Evolutionary conservation across 2,329 filamentous ascomycete species (phyloP), one percentile per base, ranked within the genome.

Genomic region (Monosporascus sp.): DNA sequence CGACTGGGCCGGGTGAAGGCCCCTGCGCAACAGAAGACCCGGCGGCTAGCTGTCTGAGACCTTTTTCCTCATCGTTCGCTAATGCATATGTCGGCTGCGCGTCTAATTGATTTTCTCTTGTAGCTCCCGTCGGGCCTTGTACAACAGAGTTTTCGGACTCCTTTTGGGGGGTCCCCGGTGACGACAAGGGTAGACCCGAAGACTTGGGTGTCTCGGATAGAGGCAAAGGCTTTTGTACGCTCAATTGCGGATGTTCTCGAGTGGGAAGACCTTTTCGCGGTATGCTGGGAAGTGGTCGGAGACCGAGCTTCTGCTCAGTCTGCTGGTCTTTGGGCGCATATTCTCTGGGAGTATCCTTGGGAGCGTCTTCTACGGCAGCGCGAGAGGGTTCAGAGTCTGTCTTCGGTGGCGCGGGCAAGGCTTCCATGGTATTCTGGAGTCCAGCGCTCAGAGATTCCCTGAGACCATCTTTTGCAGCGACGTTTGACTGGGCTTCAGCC

Each of bases 401-500:
- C 24, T 24, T 46, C 11, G 43, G 43, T 18, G 24, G 26, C 7
- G 43, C 7, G 24, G 43, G 24, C 24, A 46, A 8, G 43, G 20
- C 43, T 7, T 28, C n/a, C 5, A 14, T 26, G 11, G 43, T 31
- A 17, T 46, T 24, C 40, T 43, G 40, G 17, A 43, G 11, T 38
- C 37, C 31, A 35, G 47, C n/a, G n/a, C 28, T 11, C n/a, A 18
- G 28, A 26, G 35, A n/a, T 44, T 41, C n/a, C 46, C 54, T 11
- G 38, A 48, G 24, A 9, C 53, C 49, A 48, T 52, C 51, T 15
- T 52, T 50, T 8, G 37, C 17, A 40, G 28, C 9, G 15, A 14
- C 8, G 7, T 56, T 53, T 35, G 45, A 50, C 49, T 52, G 57
- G 17, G 4, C 26, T 24, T 31, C 28, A 20, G 49, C 50, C 52